These are phyloP conservation scores for Litchi chinensis DNA, from an alignment of 345 rosid species.

Conservation along the genomic window DNA sequence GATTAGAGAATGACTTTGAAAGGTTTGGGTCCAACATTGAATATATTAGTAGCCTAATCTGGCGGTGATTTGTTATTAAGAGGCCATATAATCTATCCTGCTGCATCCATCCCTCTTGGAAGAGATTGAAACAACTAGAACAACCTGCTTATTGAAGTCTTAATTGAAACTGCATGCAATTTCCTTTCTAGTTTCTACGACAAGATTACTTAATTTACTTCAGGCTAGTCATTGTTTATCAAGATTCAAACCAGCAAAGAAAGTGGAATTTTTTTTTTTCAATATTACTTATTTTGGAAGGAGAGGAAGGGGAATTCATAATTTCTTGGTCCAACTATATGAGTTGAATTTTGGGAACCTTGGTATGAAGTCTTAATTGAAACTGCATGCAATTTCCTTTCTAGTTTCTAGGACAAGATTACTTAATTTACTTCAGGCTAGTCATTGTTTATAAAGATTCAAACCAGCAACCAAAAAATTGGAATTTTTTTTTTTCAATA, in stretches of 20 bases:
- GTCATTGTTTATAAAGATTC: not conserved
- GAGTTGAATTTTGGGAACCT: no score
- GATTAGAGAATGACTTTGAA: not conserved
- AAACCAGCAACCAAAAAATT: not conserved
- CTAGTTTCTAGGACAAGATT: not conserved
- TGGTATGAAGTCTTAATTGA: not conserved
- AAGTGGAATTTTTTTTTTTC: no score
- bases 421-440: not conserved
- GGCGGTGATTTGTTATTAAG: not conserved
- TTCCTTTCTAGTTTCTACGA: not conserved
- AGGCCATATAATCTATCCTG: not conserved
- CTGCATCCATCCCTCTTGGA: not conserved
- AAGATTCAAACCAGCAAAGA: not conserved
- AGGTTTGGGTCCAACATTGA: not conserved
- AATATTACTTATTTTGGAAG: no score
- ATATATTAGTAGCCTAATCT: not conserved
- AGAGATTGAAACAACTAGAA: not conserved
- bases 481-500: no score
- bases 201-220: not conserved
- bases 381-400: not conserved
- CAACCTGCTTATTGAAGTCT: not conserved
- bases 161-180: not conserved
- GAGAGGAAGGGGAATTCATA: not conserved
- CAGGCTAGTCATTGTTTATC: not conserved
- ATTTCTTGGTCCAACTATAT: not conserved